phyloP scores from a whole-genome alignment of 2,329 filamentous ascomycete species.

The Thermothelomyces thermophilus region DNA sequence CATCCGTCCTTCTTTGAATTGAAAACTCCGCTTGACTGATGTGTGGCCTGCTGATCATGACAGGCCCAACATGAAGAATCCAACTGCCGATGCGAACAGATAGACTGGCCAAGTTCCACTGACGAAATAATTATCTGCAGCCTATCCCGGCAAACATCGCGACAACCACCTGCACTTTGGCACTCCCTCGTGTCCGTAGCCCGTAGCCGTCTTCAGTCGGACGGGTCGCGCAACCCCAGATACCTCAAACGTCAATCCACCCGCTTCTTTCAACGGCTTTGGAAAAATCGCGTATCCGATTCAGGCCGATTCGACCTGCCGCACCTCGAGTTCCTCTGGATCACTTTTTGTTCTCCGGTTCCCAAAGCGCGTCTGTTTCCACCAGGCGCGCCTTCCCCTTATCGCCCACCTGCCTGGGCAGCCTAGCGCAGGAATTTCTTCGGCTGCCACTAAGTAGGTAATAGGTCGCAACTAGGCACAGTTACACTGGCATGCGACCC shows the following conservation, averaged over 20 bases:
- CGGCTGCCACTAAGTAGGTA: background rate
- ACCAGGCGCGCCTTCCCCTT: too few relatives aligned
- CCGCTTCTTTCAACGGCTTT: background rate
- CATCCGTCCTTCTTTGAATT: background rate
- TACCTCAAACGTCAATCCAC: too few relatives aligned
- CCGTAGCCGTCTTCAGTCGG: background rate
- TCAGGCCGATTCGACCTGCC: background rate
- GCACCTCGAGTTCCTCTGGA: background rate
- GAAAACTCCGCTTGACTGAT: background rate
- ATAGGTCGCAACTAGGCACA: background rate
- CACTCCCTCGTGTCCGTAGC: background rate
- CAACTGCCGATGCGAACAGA: background rate
- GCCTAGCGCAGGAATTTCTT: background rate
- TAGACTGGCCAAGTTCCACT: background rate
- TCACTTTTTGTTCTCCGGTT: background rate
- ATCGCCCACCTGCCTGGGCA: too few relatives aligned
- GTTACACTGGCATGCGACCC: background rate
- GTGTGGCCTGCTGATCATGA: background rate
- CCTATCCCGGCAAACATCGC: slow-evolving; percentile 1
- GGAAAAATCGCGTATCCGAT: background rate
- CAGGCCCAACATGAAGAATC: background rate
- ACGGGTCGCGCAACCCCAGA: background rate
- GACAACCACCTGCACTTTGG: slow-evolving; percentile 2
- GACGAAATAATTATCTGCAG: background rate
- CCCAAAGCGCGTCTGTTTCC: too few relatives aligned